Evolutionary conservation across 1,284 basidiomycete genomes (phyloP).

Genomic region (Papiliotrema flavescens): DNA sequence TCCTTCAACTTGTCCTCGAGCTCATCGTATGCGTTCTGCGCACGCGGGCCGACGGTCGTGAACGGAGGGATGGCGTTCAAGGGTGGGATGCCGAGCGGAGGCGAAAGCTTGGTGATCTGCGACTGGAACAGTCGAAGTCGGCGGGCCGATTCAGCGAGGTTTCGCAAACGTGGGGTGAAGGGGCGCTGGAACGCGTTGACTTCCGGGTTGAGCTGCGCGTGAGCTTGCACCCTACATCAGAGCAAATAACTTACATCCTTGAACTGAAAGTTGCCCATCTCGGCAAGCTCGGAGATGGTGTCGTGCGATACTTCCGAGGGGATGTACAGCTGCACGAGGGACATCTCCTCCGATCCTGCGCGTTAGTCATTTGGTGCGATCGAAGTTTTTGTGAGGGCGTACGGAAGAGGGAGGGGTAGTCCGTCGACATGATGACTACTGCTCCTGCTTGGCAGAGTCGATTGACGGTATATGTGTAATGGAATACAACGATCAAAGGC

Average conservation of each 20-base stretch:
- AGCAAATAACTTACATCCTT: conserved; percentile 70
- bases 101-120: conserved; percentile 75
- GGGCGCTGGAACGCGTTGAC: conserved; percentile 98
- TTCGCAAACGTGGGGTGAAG: conserved; percentile 91
- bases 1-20: conserved; percentile 82
- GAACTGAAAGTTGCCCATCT: conserved; percentile 94
- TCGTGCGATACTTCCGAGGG: conserved; percentile 97
- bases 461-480: not conserved
- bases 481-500: not conserved
- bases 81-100: conserved; percentile 70
- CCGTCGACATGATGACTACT: conserved; percentile 25
- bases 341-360: conserved; percentile 91
- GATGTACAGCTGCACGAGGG: conserved; percentile 95
- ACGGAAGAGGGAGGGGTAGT: conserved; percentile 80
- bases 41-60: conserved; percentile 80
- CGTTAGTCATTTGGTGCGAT: conserved; percentile 6
- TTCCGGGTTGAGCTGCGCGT: conserved; percentile 76
- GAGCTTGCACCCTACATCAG: not conserved
- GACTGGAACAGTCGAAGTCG: conserved; percentile 83
- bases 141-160: conserved; percentile 93
- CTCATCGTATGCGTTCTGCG: conserved; percentile 90
- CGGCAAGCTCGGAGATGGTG: conserved; percentile 89
- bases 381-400: not conserved
- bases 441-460: not conserved
- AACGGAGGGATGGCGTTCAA: conserved; percentile 76